These are phyloP conservation scores for Zygosaccharomyces bailii DNA, from an alignment of 805 yeast genomes.

Conservation along the genomic window DNA sequence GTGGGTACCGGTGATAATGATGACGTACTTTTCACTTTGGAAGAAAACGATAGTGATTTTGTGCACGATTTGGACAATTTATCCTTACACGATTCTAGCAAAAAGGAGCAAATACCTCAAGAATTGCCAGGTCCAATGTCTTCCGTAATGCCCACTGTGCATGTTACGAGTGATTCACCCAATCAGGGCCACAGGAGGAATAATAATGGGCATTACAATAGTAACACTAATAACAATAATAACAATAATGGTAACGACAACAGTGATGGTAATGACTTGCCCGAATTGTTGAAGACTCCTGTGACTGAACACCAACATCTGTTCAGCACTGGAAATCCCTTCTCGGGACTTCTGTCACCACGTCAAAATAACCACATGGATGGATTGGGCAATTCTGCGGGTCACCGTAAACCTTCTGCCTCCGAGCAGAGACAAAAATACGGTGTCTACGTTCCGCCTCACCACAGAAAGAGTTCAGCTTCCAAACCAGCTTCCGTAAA, in stretches of 20 bases:
- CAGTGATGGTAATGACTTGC: constrained; percentile 21
- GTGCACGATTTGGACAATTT: constrained; percentile 28
- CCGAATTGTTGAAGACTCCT: constrained; percentile 35
- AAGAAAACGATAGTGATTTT: constrained; percentile 36
- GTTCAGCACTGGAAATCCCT: constrained; percentile 9
- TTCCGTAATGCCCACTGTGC: constrained; percentile 6
- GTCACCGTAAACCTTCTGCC: constrained; percentile 5
- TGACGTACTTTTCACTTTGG: constrained; percentile 35
- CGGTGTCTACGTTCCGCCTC: constrained; percentile 50
- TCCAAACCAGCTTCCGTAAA: constrained; percentile 18
- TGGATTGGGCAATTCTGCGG: neutral
- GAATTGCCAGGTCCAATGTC: constrained; percentile 5
- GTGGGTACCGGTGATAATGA: constrained; percentile 30
- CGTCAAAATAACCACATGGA: neutral
- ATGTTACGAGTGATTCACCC: constrained; percentile 12
- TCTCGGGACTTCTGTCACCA: constrained; percentile 6
- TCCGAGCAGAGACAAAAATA: constrained; percentile 21
- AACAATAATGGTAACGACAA: neutral
- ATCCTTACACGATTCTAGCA: constrained; percentile 15
- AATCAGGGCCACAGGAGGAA: constrained; percentile 2
- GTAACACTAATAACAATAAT: neutral
- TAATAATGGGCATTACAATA: constrained; percentile 11
- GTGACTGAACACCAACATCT: constrained; percentile 12
- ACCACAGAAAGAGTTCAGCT: constrained; percentile 42
- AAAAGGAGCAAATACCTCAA: constrained; percentile 1